These are phyloP conservation scores for Stephanodiscus minutulus DNA, from an alignment of 108 stramenopile genomes.

Conservation along the genomic window DNA sequence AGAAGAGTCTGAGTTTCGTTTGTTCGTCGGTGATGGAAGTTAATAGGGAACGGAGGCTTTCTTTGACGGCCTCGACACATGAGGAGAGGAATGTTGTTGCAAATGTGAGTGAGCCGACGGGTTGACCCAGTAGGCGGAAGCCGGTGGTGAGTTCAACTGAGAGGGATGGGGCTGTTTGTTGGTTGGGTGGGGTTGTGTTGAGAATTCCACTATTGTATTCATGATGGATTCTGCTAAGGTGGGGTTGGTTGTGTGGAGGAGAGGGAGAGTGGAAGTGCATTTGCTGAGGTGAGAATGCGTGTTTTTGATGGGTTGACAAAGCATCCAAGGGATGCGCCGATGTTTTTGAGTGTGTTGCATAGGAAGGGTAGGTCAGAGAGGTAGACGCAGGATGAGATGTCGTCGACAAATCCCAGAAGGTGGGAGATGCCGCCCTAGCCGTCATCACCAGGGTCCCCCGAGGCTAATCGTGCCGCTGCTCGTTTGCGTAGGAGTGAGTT, in stretches of 20 bases:
- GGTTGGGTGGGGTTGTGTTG: background rate
- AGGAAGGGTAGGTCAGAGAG: conserved; percentile 13
- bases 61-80: too few relatives aligned
- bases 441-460: conserved; percentile 16
- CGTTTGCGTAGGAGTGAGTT: background rate
- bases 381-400: conserved; percentile 13
- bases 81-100: too few relatives aligned
- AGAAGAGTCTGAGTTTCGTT: too few relatives aligned
- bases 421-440: conserved; percentile 13
- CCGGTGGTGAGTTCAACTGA: conserved; percentile 10
- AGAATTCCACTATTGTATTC: conserved; percentile 7
- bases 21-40: too few relatives aligned
- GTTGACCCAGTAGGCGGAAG: too few relatives aligned
- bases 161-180: background rate
- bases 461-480: background rate
- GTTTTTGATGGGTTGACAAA: conserved; percentile 13
- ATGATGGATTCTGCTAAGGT: background rate
- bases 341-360: background rate
- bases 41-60: too few relatives aligned
- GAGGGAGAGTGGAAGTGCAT: background rate
- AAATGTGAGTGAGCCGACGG: too few relatives aligned
- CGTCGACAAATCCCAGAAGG: conserved; percentile 20
- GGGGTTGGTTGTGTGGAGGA: background rate
- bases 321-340: conserved; percentile 5
- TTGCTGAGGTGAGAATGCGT: conserved; percentile 14